A percentile compares a stretch with the other conserved stretches of the same genome.
Conservation (phyloP, 345 rosid genomes). For the Tarenaya hassleriana region DNA sequence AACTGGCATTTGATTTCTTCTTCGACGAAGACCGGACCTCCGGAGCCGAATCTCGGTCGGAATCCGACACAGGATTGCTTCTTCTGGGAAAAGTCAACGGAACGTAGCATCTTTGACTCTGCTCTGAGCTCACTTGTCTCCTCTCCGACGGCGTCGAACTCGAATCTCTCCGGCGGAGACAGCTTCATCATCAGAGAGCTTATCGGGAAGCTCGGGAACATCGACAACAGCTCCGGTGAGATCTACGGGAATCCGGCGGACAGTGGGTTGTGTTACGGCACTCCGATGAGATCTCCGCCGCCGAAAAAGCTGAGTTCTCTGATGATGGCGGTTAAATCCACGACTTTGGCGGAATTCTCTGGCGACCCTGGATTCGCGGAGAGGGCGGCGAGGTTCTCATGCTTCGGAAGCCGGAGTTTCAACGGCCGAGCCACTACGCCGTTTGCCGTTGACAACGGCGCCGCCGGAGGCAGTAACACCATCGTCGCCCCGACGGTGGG, state of each 20-base stretch:
- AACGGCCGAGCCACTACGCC: constrained; percentile 42
- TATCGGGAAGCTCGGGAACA: constrained; percentile 53
- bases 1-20: constrained; percentile 27
- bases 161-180: constrained; percentile 42
- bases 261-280: constrained; percentile 26
- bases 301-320: constrained; percentile 24
- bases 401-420: constrained; percentile 66
- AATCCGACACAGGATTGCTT: constrained; percentile 27
- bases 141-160: constrained; percentile 55
- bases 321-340: constrained; percentile 26
- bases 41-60: constrained; percentile 20
- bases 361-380: constrained; percentile 75
- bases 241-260: constrained; percentile 35
- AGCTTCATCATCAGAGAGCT: constrained; percentile 47
- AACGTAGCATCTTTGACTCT: constrained; percentile 51
- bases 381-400: constrained; percentile 64
- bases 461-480: neutral
- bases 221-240: constrained; percentile 33
- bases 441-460: constrained; percentile 16
- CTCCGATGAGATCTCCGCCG: constrained; percentile 49
- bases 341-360: constrained; percentile 41
- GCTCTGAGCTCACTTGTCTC: constrained; percentile 68
- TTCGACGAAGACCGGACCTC: constrained; percentile 25
- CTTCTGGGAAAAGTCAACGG: constrained; percentile 52
- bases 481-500: constrained; percentile 9